phyloP scores from a whole-genome alignment of 306 rosid genomes.

The Acacia crassicarpa region DNA sequence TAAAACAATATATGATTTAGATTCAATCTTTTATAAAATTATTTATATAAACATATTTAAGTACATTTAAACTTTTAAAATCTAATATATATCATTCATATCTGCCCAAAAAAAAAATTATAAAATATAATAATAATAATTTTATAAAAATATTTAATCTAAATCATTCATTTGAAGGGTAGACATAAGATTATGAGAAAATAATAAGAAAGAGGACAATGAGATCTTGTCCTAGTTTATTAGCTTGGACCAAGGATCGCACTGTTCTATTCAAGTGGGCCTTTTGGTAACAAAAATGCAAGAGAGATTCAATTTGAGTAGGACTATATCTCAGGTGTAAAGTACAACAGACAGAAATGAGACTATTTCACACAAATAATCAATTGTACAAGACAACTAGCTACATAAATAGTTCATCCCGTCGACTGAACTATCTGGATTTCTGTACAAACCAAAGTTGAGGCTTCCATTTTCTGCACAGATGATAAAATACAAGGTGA shows the following conservation, averaged over 20 bases:
- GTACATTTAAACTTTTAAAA: too few species aligned
- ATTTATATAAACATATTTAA: too few species aligned
- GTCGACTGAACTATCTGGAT: conserved; percentile 35
- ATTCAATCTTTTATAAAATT: too few species aligned
- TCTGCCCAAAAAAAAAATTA: too few species aligned
- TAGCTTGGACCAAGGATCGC: not conserved
- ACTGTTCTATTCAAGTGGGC: not conserved
- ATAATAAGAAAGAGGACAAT: too few species aligned
- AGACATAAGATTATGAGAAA: too few species aligned
- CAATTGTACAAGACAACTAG: conserved; percentile 23
- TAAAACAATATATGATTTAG: too few species aligned
- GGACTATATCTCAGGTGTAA: not conserved
- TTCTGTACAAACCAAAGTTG: conserved; percentile 47
- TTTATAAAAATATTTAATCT: too few species aligned
- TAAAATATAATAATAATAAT: too few species aligned
- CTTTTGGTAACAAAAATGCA: not conserved
- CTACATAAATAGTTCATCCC: conserved; percentile 30
- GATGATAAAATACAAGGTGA: conserved; percentile 10
- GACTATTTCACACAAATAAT: conserved; percentile 41
- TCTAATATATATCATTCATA: too few species aligned
- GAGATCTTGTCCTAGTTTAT: too few species aligned
- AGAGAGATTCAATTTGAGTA: not conserved
- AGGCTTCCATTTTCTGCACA: conserved; percentile 35
- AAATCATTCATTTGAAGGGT: too few species aligned
- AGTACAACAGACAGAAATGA: conserved; percentile 16